Base-by-base conservation (phyloP, 1,139 yeast genomes). In the Hemisphaericaspora lyxosophila region DNA sequence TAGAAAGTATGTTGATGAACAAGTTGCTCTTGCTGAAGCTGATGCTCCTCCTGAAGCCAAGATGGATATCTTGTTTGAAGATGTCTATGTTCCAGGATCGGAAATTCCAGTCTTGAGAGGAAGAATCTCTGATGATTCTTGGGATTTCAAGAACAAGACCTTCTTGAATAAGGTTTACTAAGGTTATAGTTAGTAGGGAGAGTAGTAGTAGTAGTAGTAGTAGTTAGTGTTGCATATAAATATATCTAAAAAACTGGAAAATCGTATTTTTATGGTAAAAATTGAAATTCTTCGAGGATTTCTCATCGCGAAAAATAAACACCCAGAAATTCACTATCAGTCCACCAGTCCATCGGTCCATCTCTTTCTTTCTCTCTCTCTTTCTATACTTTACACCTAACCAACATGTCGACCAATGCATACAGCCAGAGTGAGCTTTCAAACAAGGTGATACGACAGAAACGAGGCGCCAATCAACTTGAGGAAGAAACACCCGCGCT, bases 1-100 rank as follows among this genome's bases (percentile, higher is more conserved):
- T 45, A 89, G 98, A 77, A 80, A 87, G 56, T 85, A 82, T 63
- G 97, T 92, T 54, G 97, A 89, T 57, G 89, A 85, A 68, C 96
- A 92, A 72, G 92, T 83, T 51, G 90, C 88, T 62, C 82, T 80
- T 59, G 97, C 98, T 51, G 97, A 90, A 68, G 85, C 84, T 44
- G 84, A 94, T 56, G 85, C 95, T 52, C 88, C 95, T 53, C 98
- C 98, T 51, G 96, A 87, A 66, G 95, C 97, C 48, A 86, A 82
- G 73, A 82, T 92, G 81, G 88, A 86, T 62, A 87, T 88, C 61
- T 78, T 92, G 64, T 92, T 90, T 67, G 96, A 89, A 75, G 97
- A 92, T 62, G 96, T 92, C 50, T 92, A 92, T 70, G 95, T 86
- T 57, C 90, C 85, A 64, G 98, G 98, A 47, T 73, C 92, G 45